Evolutionary conservation across 129 eudicot genomes (phyloP), one percentile per base, ranked within the genome.

Genomic region (Pulicaria dysenterica): DNA sequence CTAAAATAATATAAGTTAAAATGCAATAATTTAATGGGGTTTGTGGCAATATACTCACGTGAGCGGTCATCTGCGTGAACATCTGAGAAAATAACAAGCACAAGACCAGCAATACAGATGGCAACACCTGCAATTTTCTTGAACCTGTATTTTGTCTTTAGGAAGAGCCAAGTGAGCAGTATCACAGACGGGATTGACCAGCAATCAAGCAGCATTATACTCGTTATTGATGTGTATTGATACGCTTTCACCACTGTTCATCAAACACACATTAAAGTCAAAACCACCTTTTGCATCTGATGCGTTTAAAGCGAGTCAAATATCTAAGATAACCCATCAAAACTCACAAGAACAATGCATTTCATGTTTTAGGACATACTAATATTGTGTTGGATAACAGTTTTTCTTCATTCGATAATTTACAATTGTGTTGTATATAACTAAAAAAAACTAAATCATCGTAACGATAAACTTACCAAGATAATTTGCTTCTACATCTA

Each of bases 181-280:
- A 93, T 85, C 73, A 93, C 98, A 14, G 90, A 89, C 4, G 98
- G 98, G 63, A 93, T 93, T 40, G 96, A 61, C 98, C 98, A 93
- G 79, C 98, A 93, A 82, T 93, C 98, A 79, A 93, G 92, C 69
- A 93, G 78, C 95, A 89, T 93, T 13, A 93, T 88, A 57, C 98
- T 93, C 43, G 98, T 93, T 67, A 93, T 74, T 17, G 98, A 89
- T 46, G 98, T 93, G 77, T 93, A 93, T 70, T 93, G 98, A 75
- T 93, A 93, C 38, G 98, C 98, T 89, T 93, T 93, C 56, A 93
- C 98, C 75, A 93, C 98, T 93, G 87, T 83, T 83, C 19, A 54
- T 51, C 64, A 53, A 15, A 67, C 31, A 61, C 31, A 36, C 45
- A 51, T 4, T 43, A 70, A 62, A 63, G 73, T 78, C 44, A 70